Evolutionary conservation across 2,329 filamentous ascomycete species (phyloP).

Genomic region (Karstenula rhodostoma): DNA sequence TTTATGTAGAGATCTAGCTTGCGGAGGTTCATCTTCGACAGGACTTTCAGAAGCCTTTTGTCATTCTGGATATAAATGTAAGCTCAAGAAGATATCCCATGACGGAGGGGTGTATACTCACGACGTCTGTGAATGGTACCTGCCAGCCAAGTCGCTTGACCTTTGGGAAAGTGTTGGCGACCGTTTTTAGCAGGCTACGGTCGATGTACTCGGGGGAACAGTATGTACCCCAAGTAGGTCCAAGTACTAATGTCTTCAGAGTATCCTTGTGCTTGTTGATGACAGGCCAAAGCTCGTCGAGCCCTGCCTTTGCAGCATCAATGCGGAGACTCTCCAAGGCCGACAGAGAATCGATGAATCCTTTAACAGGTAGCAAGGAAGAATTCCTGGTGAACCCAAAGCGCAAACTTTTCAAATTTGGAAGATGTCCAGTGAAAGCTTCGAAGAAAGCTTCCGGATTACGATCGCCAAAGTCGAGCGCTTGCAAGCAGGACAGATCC

Average conservation of each 20-base stretch:
- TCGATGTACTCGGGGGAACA: not conserved
- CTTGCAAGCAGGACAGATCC: slow-evolving; percentile 13
- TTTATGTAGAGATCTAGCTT: slow-evolving; percentile 17
- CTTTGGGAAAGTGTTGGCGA: not conserved
- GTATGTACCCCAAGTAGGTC: not conserved
- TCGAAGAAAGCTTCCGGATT: slow-evolving; percentile 18
- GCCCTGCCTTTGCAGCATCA: not conserved
- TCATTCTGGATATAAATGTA: slow-evolving; percentile 2
- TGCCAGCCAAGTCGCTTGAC: not conserved
- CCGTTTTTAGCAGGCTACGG: not conserved
- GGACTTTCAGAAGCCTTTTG: not conserved
- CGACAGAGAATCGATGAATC: not conserved
- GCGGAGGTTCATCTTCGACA: slow-evolving; percentile 11
- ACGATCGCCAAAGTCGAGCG: slow-evolving; percentile 18
- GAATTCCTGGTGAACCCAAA: not conserved
- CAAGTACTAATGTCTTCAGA: slow-evolving; percentile 10
- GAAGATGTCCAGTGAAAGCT: slow-evolving; percentile 10
- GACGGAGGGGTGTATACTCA: not conserved
- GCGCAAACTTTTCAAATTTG: slow-evolving; percentile 13
- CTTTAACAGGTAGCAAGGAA: not conserved
- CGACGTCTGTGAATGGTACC: not conserved
- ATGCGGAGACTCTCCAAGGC: slow-evolving; percentile 8
- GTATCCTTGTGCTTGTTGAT: slow-evolving; percentile 20
- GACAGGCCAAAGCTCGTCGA: slow-evolving; percentile 16
- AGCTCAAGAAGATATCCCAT: no score